Percentiles rank a stretch among this genome's conserved stretches.
phyloP scores from a whole-genome alignment of 192 early-diverging fungal genomes.

The Coemansia sp. region DNA sequence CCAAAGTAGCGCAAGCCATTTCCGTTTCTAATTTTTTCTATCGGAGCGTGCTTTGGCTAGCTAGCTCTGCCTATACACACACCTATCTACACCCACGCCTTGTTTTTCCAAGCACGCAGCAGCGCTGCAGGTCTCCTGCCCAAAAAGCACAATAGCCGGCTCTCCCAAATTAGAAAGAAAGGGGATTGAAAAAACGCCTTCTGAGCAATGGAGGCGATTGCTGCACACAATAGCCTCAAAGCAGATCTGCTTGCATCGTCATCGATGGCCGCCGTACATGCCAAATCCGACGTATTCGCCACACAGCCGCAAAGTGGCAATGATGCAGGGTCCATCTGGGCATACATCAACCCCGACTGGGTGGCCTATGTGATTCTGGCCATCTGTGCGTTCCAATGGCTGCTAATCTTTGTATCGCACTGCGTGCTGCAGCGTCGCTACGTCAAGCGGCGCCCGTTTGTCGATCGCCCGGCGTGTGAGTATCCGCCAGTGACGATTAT shows the following conservation, averaged over 20 bases:
- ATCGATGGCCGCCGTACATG: not conserved
- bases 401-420: conserved; percentile 31
- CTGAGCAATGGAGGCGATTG: conserved; percentile 5
- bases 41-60: too few relatives aligned
- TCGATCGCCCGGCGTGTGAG: conserved; percentile 25
- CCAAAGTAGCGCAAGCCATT: too few relatives aligned
- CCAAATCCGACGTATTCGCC: not conserved
- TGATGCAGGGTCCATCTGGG: not conserved
- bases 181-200: too few relatives aligned
- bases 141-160: too few relatives aligned
- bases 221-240: conserved; percentile 21
- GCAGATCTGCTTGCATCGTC: conserved; percentile 7
- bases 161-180: too few relatives aligned
- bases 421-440: conserved; percentile 47
- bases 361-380: conserved; percentile 25
- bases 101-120: too few relatives aligned
- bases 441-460: conserved; percentile 29
- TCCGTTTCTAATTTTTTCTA: too few relatives aligned
- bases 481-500: conserved; percentile 86
- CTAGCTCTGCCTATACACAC: too few relatives aligned
- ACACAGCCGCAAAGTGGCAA: not conserved
- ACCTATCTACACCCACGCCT: too few relatives aligned
- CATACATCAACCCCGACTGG: conserved; percentile 2
- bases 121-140: too few relatives aligned
- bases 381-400: conserved; percentile 22